phyloP scores from a whole-genome alignment of 305 asterid species.

The Rubia tinctorum region DNA sequence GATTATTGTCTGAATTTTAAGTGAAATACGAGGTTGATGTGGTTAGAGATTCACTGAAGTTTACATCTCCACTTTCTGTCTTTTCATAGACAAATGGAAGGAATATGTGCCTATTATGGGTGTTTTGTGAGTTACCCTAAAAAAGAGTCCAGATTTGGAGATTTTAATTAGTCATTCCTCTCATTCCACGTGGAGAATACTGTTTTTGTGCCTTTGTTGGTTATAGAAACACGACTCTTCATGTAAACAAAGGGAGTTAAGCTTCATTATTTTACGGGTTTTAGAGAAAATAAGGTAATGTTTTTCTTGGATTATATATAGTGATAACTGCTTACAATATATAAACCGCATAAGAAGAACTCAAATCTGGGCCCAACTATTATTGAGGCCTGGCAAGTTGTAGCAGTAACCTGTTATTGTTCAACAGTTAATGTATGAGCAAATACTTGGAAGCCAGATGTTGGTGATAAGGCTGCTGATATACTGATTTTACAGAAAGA shows the following conservation, averaged over 20 bases:
- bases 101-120: not conserved
- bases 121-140: not conserved
- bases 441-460: not conserved
- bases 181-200: not conserved
- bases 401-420: not conserved
- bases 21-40: not conserved
- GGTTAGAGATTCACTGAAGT: conserved; percentile 5
- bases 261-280: not conserved
- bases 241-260: not conserved
- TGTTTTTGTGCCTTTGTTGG: not conserved
- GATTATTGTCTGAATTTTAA: not conserved
- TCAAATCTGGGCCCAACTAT: conserved; percentile 2
- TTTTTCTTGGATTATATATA: too few species aligned
- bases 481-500: not conserved
- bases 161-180: not conserved
- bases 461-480: not conserved
- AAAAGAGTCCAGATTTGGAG: not conserved
- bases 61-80: not conserved
- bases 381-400: conserved; percentile 6
- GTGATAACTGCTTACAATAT: not conserved
- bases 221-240: not conserved
- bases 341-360: not conserved
- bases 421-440: not conserved
- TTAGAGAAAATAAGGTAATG: too few species aligned
- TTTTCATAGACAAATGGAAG: not conserved